Conservation (phyloP, 257 asterid genomes). For the Penstemon newberryi region DNA sequence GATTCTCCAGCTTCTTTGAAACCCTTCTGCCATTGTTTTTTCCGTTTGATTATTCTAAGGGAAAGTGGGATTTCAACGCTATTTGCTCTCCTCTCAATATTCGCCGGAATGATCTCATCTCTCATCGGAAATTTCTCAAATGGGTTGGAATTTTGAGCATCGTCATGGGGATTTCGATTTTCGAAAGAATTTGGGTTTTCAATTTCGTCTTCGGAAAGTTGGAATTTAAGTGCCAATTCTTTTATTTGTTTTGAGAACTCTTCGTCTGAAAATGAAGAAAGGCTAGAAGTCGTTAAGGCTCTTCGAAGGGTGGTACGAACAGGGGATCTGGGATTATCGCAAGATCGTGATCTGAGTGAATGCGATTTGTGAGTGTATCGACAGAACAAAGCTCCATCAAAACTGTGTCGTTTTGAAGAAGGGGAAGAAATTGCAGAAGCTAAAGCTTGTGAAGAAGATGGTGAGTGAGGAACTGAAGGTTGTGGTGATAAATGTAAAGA, state of each 20-base stretch:
- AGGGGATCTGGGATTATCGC: slow-evolving; percentile 34
- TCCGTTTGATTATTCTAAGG: slow-evolving; percentile 69
- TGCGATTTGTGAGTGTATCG: slow-evolving; percentile 39
- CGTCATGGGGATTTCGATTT: slow-evolving; percentile 41
- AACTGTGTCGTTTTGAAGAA: slow-evolving; percentile 50
- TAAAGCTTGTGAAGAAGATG: slow-evolving; percentile 66
- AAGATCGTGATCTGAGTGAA: slow-evolving; percentile 50
- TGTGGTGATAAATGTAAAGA: slow-evolving; percentile 75
- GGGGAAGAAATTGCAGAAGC: slow-evolving; percentile 66
- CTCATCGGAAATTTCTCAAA: slow-evolving; percentile 56
- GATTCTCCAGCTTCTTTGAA: slow-evolving; percentile 60
- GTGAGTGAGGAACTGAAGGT: slow-evolving; percentile 63
- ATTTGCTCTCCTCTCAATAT: slow-evolving; percentile 68
- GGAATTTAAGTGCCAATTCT: slow-evolving; percentile 48
- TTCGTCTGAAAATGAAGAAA: slow-evolving; percentile 78
- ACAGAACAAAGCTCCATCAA: slow-evolving; percentile 55
- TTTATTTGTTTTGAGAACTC: slow-evolving; percentile 66
- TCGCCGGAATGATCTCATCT: slow-evolving; percentile 54
- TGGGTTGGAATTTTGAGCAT: background rate
- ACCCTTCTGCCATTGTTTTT: slow-evolving; percentile 78
- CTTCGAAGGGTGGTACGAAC: slow-evolving; percentile 33
- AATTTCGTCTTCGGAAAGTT: slow-evolving; percentile 33
- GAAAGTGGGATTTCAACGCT: slow-evolving; percentile 81
- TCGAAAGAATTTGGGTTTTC: slow-evolving; percentile 22
- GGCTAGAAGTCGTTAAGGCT: slow-evolving; percentile 54